Conservation (phyloP, 202 grass and related monocot species). For the Setaria italica region DNA sequence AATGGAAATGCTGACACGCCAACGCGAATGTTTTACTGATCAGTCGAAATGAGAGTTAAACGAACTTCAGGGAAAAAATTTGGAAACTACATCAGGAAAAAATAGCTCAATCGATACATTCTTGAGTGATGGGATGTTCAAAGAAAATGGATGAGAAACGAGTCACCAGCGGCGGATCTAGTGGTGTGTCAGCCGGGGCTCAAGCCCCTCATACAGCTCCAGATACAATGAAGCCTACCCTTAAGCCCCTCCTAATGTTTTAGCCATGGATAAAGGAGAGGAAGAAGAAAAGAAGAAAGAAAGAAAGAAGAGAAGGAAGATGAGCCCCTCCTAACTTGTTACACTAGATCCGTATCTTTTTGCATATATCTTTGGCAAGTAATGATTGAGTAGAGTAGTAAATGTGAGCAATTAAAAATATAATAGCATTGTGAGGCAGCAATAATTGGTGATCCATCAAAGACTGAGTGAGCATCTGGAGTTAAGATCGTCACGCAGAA, state of each 20-base stretch:
- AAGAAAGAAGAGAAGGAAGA: no score
- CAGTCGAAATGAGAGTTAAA: background rate
- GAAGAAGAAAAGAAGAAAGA: no score
- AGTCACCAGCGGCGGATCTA: no score
- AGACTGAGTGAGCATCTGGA: background rate
- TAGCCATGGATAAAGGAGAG: no score
- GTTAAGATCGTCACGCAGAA: conserved; percentile 9
- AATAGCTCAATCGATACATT: background rate
- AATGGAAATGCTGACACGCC: background rate
- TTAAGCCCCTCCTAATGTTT: no score
- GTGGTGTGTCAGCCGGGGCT: no score
- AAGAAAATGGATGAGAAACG: background rate
- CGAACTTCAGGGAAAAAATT: background rate
- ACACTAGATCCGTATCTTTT: background rate
- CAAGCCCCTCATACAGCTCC: no score
- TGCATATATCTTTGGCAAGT: background rate
- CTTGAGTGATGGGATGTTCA: background rate
- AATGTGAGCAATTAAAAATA: background rate
- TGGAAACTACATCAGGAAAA: background rate
- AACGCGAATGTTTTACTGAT: background rate
- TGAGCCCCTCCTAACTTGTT: no score
- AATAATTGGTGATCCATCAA: background rate
- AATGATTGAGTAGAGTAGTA: background rate
- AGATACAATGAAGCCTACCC: no score
- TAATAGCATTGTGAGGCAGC: background rate